Percentiles rank a stretch among this genome's conserved stretches.
Evolutionary conservation across 1,139 yeast species (phyloP).

Genomic region (Scheffersomyces insectosa): DNA sequence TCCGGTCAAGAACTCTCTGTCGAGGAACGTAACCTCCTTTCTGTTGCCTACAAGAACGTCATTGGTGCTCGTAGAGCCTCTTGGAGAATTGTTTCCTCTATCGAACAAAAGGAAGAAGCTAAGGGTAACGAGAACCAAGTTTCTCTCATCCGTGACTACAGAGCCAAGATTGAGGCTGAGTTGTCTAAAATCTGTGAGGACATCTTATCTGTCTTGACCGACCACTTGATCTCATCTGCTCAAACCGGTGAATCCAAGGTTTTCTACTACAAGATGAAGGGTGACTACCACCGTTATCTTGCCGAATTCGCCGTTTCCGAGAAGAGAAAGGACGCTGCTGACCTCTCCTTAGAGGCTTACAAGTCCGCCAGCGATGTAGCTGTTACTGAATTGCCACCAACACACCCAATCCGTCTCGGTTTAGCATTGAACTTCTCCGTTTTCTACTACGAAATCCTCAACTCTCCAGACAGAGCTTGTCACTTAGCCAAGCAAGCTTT

Average conservation of each 20-base stretch:
- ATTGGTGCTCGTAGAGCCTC: constrained; percentile 99
- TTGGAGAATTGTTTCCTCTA: constrained; percentile 97
- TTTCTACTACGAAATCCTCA: constrained; percentile 95
- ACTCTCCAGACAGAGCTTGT: constrained; percentile 98
- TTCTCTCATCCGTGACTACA: constrained; percentile 86
- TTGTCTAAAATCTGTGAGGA: constrained; percentile 93
- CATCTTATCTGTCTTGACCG: constrained; percentile 81
- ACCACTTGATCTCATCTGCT: constrained; percentile 91
- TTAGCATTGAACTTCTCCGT: constrained; percentile 97
- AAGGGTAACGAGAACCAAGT: constrained; percentile 92
- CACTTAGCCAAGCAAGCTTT: constrained; percentile 98
- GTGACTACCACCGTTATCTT: constrained; percentile 98
- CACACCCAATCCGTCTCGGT: constrained; percentile 98
- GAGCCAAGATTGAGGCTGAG: constrained; percentile 92
- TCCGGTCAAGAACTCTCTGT: constrained; percentile 94
- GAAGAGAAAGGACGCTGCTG: constrained; percentile 91
- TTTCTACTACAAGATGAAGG: constrained; percentile 98
- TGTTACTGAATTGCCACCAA: constrained; percentile 94
- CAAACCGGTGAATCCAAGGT: constrained; percentile 97
- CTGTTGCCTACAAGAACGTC: constrained; percentile 97
- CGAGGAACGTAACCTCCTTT: constrained; percentile 95
- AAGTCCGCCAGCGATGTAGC: constrained; percentile 96
- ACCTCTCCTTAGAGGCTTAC: constrained; percentile 90
- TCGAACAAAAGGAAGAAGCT: constrained; percentile 97
- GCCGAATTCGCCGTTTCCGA: constrained; percentile 95